Conservation (phyloP, 2,329 filamentous ascomycete species). For the Gremmenia infestans region DNA sequence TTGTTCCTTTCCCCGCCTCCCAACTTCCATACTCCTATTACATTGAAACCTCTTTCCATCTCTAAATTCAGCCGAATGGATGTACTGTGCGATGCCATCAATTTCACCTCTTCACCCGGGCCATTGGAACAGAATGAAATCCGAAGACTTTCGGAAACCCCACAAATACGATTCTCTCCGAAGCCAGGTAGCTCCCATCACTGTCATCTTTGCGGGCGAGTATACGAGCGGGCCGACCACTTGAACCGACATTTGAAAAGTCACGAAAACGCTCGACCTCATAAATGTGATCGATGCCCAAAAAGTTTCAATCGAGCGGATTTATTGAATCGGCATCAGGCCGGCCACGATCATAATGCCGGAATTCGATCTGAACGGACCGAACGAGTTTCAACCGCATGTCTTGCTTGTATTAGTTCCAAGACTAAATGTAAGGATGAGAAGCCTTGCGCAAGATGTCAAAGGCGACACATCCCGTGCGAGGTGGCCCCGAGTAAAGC, state of each 20-base stretch:
- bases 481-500: not conserved
- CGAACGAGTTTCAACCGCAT: conserved; percentile 11
- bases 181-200: not conserved
- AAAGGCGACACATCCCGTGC: conserved; percentile 8
- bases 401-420: conserved; percentile 9
- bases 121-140: not conserved
- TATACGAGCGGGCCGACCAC: conserved; percentile 20
- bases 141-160: not conserved
- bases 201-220: conserved; percentile 7
- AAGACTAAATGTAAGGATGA: conserved; percentile 11
- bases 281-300: conserved; percentile 15
- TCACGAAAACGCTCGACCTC: conserved; percentile 22
- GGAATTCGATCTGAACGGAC: not conserved
- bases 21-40: not conserved
- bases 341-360: conserved; percentile 12
- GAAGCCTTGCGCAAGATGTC: conserved; percentile 12
- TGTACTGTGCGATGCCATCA: not conserved
- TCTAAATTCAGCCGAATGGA: not conserved
- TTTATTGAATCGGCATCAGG: conserved; percentile 14
- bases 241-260: conserved; percentile 13
- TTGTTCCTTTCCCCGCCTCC: not conserved
- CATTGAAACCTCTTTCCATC: not conserved
- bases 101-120: not conserved
- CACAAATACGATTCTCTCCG: not conserved
- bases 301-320: conserved; percentile 24